Evolutionary conservation across 495 filamentous ascomycete genomes (phyloP), one percentile per base, ranked within the genome.

Genomic region (Ramalina peruviana): DNA sequence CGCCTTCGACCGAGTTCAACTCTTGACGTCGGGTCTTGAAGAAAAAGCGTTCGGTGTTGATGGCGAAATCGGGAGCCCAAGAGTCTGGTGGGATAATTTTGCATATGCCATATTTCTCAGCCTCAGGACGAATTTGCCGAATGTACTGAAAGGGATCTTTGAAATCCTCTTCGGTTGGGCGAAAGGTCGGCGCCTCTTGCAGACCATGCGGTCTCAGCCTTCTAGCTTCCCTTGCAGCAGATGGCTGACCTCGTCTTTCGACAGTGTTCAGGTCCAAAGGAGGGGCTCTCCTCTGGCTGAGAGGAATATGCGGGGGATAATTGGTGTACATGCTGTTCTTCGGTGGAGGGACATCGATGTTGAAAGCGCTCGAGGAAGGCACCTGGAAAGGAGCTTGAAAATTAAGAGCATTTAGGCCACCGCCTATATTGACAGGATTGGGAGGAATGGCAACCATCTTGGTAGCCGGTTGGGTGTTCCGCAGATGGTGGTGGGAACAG

Each of bases 1-100:
- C 89, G 76, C 92, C 92, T 82, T 99, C 92, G 45, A 96, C 86
- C 15, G 89, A 95, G 63, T 97, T 99, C 43, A 99, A 76, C 62
- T 99, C 92, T 67, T 97, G 93, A 63, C 89, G 87, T 64, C 92
- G 78, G 6, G 92, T 99, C 49, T 86, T 81, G 65, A 99, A 99
- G 63, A 96, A 92, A 61, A 99, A 99, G 62, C 80, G 80, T 92
- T 97, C 87, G 16, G 92, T 96, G 66, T 99, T 88, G 59, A 99
- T 88, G 12, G 89, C 89, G 60, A 99, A 97, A 40, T 83, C 72
- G 15, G 92, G 92, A 51, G 93, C 88, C 92, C 92, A 99, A 30
- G 73, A 79, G 48, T 90, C 85, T 11, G 92, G 92, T 12, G 93
- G 92, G 50, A 97, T 84, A 52, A 99, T 84, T 66, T 96, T 90